Percentiles rank a stretch among this genome's conserved stretches.
Evolutionary conservation across 2,329 filamentous ascomycete species (phyloP).

Genomic region (Venturia asperata): DNA sequence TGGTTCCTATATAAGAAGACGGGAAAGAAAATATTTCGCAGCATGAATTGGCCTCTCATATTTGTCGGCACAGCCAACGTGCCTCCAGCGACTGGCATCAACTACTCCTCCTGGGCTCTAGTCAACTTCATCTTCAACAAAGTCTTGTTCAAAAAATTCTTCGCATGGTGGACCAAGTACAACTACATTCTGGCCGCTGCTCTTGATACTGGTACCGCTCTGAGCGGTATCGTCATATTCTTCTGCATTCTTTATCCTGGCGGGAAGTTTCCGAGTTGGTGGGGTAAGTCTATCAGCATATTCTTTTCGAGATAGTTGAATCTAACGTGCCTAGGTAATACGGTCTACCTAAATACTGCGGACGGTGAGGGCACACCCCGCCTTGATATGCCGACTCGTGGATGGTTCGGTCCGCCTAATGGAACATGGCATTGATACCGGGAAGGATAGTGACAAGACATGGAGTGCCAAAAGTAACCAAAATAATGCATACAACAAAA

Average conservation of each 20-base stretch:
- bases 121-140: slow-evolving; percentile 27
- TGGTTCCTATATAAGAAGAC: slow-evolving; percentile 54
- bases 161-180: slow-evolving; percentile 26
- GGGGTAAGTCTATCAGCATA: slow-evolving; percentile 16
- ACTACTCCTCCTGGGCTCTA: slow-evolving; percentile 25
- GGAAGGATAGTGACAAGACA: neutral
- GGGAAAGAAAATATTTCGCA: slow-evolving; percentile 55
- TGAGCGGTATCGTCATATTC: slow-evolving; percentile 27
- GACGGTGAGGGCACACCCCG: neutral
- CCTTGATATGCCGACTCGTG: slow-evolving; percentile 2
- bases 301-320: neutral
- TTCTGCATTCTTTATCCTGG: slow-evolving; percentile 24
- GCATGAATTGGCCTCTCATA: slow-evolving; percentile 60
- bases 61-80: slow-evolving; percentile 58
- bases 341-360: slow-evolving; percentile 1
- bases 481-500: too few relatives aligned
- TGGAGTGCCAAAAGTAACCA: neutral
- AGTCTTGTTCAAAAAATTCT: slow-evolving; percentile 23
- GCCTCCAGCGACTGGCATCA: slow-evolving; percentile 39
- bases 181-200: slow-evolving; percentile 23
- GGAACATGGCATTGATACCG: slow-evolving; percentile 13
- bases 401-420: slow-evolving; percentile 9
- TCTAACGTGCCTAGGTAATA: neutral
- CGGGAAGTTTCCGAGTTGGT: slow-evolving; percentile 23
- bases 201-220: slow-evolving; percentile 26